Base-by-base conservation (phyloP, 2,329 filamentous ascomycete genomes). In the Trematosphaeria pertusa region DNA sequence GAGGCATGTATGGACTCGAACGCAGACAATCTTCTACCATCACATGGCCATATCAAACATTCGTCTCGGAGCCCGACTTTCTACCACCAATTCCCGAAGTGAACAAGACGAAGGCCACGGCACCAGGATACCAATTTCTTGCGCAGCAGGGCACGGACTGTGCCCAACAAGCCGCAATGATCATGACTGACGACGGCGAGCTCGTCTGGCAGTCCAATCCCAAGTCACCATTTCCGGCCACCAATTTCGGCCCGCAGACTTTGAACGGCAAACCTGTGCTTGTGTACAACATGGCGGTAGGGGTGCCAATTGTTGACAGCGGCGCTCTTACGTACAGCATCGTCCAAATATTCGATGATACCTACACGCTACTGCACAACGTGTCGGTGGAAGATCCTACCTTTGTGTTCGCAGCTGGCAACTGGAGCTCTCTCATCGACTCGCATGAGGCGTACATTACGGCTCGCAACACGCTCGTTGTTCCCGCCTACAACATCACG, bases 141-240 rank as follows among this genome's bases (percentile, higher is more conserved):
- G 37, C 37, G 20, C 37, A 39, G 37, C 19, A 26, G n/a, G 37
- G 22, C 19, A 28, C 17, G 37, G 22, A 12, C 14, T 24, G 37
- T 28, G 37, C 37, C 19, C 37, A 39, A 17, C 37, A 39, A 28
- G 37, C 37, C 22, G 37, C 37, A 24, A 39, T 39, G 37, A 39
- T 39, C 37, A 39, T 39, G 37, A 39, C 19, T 14, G 37, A 39
- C 14, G 37, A 39, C 17, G 19, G 37, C 37, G 37, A 39, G 37
- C 37, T 39, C 22, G 15, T 39, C 37, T 39, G 37, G 22, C 37
- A 39, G 22, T 28, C 37, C 19, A 22, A 39, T 15, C 37, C 37
- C 37, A 39, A 17, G 20, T 8, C 22, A 7, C 37, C 37, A 28
- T 17, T 39, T 17, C 37, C 37, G 14, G 37, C 15, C 20, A 26